phyloP scores from a whole-genome alignment of 805 yeast species.

The Hanseniaspora occidentalis region DNA sequence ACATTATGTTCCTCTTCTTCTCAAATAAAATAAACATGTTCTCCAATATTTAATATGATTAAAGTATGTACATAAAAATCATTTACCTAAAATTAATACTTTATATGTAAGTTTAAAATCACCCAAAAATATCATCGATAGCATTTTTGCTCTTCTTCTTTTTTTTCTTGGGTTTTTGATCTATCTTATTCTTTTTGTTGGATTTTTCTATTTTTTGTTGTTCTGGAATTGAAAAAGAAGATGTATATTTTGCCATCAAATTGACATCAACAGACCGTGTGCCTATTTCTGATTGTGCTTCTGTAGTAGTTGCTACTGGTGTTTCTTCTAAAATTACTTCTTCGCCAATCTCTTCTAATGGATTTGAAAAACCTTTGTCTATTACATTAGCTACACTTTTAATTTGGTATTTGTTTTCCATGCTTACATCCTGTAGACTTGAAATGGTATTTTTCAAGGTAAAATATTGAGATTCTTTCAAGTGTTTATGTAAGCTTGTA shows the following conservation, averaged over 20 bases:
- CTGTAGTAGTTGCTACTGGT: too few relatives aligned
- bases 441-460: too few relatives aligned
- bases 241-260: too few relatives aligned
- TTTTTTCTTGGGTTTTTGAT: constrained; percentile 2
- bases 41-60: too few relatives aligned
- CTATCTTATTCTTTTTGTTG: background rate
- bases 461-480: background rate
- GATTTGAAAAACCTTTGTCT: too few relatives aligned
- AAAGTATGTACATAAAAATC: too few relatives aligned
- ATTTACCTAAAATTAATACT: background rate
- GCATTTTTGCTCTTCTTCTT: constrained; percentile 4
- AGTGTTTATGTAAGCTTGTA: background rate
- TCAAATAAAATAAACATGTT: background rate
- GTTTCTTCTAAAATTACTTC: constrained; percentile 8
- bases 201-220: constrained; percentile 4
- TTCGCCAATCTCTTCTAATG: constrained; percentile 3
- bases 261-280: too few relatives aligned
- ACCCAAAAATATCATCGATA: constrained; percentile 7
- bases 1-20: background rate
- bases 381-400: too few relatives aligned
- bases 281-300: too few relatives aligned
- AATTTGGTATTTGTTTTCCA: too few relatives aligned
- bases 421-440: too few relatives aligned
- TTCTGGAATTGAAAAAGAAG: too few relatives aligned
- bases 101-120: background rate